These are phyloP conservation scores for Trichoderma semiorbis DNA, from an alignment of 2,329 filamentous ascomycete species.

Conservation along the genomic window DNA sequence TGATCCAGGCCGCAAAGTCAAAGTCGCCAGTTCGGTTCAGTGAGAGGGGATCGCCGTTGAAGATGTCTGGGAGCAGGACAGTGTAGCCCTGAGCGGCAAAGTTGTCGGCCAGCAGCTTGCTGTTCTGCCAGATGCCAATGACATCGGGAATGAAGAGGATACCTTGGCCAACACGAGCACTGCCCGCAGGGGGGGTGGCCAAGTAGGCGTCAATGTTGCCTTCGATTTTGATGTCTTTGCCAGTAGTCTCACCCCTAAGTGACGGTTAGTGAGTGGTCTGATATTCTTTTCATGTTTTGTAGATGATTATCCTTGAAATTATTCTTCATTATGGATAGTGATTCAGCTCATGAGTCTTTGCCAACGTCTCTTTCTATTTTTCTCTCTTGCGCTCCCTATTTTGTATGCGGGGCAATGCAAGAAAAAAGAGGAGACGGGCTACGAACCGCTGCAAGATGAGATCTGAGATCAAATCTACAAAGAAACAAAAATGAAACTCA, in stretches of 20 bases:
- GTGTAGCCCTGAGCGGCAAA: constrained; percentile 34
- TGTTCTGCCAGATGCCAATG: constrained; percentile 41
- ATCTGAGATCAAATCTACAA: background rate
- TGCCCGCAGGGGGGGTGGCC: constrained; percentile 20
- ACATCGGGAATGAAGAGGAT: constrained; percentile 20
- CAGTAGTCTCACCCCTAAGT: constrained; percentile 12
- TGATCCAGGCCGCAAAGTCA: constrained; percentile 31
- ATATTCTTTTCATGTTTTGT: background rate
- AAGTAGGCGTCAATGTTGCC: constrained; percentile 24
- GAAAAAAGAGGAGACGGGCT: background rate
- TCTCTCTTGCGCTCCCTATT: background rate
- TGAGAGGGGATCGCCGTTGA: constrained; percentile 37
- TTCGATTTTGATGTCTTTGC: constrained; percentile 19
- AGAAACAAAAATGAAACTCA: constrained; percentile 33
- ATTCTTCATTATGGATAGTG: background rate
- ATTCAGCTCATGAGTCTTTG: background rate
- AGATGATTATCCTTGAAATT: background rate
- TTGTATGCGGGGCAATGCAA: background rate
- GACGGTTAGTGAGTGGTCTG: background rate
- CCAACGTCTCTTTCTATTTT: background rate
- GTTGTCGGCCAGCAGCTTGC: constrained; percentile 36
- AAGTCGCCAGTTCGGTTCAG: constrained; percentile 40
- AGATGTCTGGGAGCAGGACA: constrained; percentile 33
- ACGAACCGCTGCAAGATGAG: background rate
- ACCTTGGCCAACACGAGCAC: constrained; percentile 1